phyloP scores from a whole-genome alignment of 1,139 yeast genomes.

The Yamadazyma epiphylla region DNA sequence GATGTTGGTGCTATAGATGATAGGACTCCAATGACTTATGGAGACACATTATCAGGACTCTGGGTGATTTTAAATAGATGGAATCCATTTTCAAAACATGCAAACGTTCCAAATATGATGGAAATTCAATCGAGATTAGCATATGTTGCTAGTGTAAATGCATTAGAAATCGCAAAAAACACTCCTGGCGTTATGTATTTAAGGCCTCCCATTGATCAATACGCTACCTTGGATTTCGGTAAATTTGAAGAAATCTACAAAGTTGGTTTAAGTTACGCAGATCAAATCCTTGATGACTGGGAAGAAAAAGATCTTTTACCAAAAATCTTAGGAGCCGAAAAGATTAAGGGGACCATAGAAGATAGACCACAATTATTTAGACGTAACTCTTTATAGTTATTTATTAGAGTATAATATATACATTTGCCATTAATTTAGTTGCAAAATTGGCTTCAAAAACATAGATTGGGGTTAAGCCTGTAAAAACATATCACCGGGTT shows the following conservation, averaged over 20 bases:
- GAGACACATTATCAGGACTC: slow-evolving; percentile 87
- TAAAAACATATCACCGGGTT: no score
- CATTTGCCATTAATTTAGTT: slow-evolving; percentile 3
- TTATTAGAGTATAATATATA: not conserved
- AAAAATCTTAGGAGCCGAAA: slow-evolving; percentile 52
- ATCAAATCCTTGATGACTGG: slow-evolving; percentile 51
- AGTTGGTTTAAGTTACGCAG: slow-evolving; percentile 78
- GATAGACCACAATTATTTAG: slow-evolving; percentile 10
- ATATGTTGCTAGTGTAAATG: slow-evolving; percentile 92
- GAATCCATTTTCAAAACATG: slow-evolving; percentile 86
- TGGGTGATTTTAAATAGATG: slow-evolving; percentile 88
- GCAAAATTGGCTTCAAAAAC: no score
- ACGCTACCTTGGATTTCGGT: slow-evolving; percentile 88
- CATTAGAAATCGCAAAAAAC: slow-evolving; percentile 78
- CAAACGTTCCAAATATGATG: slow-evolving; percentile 90
- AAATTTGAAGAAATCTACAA: slow-evolving; percentile 86
- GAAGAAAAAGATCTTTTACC: slow-evolving; percentile 55
- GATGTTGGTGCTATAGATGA: slow-evolving; percentile 97
- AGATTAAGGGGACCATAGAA: slow-evolving; percentile 1
- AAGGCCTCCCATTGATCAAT: slow-evolving; percentile 90
- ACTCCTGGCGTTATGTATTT: slow-evolving; percentile 87
- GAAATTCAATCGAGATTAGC: slow-evolving; percentile 93
- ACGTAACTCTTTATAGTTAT: slow-evolving; percentile 11
- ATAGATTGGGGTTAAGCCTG: no score
- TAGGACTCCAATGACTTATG: slow-evolving; percentile 84